Evolutionary conservation across 1,284 basidiomycete species (phyloP).

Genomic region (Leccinum brunneo-olivaceum): DNA sequence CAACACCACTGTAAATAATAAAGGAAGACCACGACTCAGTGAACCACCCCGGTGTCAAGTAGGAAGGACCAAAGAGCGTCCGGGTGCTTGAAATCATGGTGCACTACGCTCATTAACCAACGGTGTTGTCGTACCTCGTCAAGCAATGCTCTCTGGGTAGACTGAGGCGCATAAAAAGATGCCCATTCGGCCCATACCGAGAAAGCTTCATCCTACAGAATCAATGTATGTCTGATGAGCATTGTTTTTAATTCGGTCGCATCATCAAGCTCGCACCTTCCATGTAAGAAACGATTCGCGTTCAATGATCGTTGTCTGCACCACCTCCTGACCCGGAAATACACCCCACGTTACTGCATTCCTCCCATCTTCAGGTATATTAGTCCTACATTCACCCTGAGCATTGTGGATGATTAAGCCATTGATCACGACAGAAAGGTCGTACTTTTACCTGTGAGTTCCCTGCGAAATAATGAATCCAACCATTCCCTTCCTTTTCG

Average conservation of each 20-base stretch:
- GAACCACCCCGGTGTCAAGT: slow-evolving; percentile 34
- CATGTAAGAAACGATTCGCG: slow-evolving; percentile 85
- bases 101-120: slow-evolving; percentile 92
- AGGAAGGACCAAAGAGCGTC: slow-evolving; percentile 86
- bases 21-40: not conserved
- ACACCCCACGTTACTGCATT: slow-evolving; percentile 99
- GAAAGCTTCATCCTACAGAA: slow-evolving; percentile 85
- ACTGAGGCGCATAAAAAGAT: slow-evolving; percentile 73
- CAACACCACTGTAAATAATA: too few species aligned
- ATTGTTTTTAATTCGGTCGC: not conserved
- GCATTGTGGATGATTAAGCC: not conserved
- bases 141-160: slow-evolving; percentile 68
- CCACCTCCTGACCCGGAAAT: slow-evolving; percentile 94
- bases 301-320: slow-evolving; percentile 97
- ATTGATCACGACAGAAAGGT: not conserved
- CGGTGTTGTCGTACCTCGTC: slow-evolving; percentile 66
- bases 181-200: slow-evolving; percentile 96
- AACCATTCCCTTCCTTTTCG: slow-evolving; percentile 47
- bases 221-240: not conserved
- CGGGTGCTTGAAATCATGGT: slow-evolving; percentile 86
- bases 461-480: slow-evolving; percentile 83
- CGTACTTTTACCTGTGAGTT: slow-evolving; percentile 59
- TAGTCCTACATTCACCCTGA: slow-evolving; percentile 78
- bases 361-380: slow-evolving; percentile 72
- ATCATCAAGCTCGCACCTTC: slow-evolving; percentile 55